Base-by-base conservation (phyloP, 805 yeast species). In the Isabelozyma heimii region DNA sequence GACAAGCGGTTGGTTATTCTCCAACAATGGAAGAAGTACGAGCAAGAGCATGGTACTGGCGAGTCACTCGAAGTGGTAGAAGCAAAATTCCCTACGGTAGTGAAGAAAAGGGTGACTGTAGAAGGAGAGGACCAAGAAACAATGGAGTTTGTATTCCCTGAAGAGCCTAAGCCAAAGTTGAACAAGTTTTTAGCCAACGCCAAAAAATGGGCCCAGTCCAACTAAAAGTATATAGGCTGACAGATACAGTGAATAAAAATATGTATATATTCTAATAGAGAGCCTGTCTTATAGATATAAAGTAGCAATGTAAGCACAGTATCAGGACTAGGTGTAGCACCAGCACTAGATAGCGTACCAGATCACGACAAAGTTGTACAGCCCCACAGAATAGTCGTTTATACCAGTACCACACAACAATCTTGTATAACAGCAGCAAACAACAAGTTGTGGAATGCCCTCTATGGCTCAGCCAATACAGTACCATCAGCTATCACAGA, bases 11-110 rank as follows among this genome's bases (percentile, higher is more conserved):
- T 77, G 1, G 60, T 73, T 0, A 62, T 91, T 7, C 65, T 84
- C 13, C 84, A 87, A 47, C 82, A 88, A 1, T 80, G 84, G 75
- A 72, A 73, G 44, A 73, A 76, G 48, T 91, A 87, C 65, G 97
- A 90, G 57, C 56, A 66, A 39, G 63, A 62, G 2, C 81, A 89
- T 60, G 97, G 97, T 0, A 62, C 69, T 30, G 62, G 50, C 0
- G 72, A 67, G 5, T 55, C 78, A 0, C 53, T 68, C 12, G 61
- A 58, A 1, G 52, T 50, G 6, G 74, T 84, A 4, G 61, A 61
- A 8, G 63, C 63, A 26, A 77, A 84, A 53, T 60, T 81, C 43
- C 96, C 96, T 0, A 66, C 71, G 7, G 58, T 77, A 9, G 77
- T 79, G 15, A 80, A 74, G 53, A 73, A 76, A 55, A 65, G 77